phyloP scores from a whole-genome alignment of 2,329 filamentous ascomycete species.

The Claviceps sp. region DNA sequence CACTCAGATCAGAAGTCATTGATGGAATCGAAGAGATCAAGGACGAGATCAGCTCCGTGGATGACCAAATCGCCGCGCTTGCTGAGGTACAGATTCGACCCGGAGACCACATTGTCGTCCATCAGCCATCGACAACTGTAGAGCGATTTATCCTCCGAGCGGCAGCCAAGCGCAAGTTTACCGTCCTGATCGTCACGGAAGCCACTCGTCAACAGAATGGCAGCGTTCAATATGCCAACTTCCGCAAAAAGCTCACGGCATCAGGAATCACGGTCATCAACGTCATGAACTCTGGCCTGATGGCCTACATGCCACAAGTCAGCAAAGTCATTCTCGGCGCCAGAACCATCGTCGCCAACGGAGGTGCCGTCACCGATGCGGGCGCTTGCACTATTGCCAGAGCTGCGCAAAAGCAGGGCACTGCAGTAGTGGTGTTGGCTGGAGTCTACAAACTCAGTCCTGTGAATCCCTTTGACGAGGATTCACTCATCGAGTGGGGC shows the following conservation, averaged over 20 bases:
- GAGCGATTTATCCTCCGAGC: constrained; percentile 83
- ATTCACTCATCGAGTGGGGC: constrained; percentile 75
- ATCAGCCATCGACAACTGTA: constrained; percentile 74
- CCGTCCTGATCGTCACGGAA: constrained; percentile 69
- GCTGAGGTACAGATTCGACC: constrained; percentile 87
- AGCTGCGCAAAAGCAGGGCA: constrained; percentile 69
- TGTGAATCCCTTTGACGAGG: constrained; percentile 72
- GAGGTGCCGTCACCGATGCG: constrained; percentile 69
- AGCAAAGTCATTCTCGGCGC: constrained; percentile 91
- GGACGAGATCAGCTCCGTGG: constrained; percentile 84
- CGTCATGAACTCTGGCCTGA: constrained; percentile 73
- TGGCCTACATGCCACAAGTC: constrained; percentile 87
- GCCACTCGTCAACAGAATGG: constrained; percentile 24
- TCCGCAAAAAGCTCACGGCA: constrained; percentile 66
- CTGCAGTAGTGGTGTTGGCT: constrained; percentile 76
- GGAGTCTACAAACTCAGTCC: constrained; percentile 92
- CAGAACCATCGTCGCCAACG: constrained; percentile 77
- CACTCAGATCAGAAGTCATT: constrained; percentile 80
- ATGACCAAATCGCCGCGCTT: constrained; percentile 81
- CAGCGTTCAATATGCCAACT: constrained; percentile 33
- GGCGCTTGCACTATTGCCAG: constrained; percentile 76
- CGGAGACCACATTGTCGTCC: constrained; percentile 82
- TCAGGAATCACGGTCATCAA: constrained; percentile 73
- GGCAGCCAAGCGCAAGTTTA: constrained; percentile 81
- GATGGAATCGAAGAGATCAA: constrained; percentile 92